A percentile compares a stretch with the other conserved stretches of the same genome.
Evolutionary conservation across 305 asterid genomes (phyloP).

Genomic region (Caryopteris hybrid): DNA sequence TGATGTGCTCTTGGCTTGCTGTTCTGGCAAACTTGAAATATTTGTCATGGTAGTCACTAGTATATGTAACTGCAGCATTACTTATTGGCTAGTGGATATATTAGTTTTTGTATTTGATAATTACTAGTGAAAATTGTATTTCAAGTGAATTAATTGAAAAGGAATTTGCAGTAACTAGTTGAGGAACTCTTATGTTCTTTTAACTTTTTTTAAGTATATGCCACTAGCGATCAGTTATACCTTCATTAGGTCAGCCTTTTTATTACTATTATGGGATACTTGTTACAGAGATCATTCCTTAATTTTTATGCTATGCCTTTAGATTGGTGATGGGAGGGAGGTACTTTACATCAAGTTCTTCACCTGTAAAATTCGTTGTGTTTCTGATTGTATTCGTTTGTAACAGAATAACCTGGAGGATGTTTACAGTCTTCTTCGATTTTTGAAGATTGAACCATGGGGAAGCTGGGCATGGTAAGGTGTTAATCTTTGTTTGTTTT

Average conservation of each 20-base stretch:
- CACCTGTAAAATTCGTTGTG: slow-evolving; percentile 11
- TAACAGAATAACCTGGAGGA: slow-evolving; percentile 95
- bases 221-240: slow-evolving; percentile 1
- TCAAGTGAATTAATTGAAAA: background rate
- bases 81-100: background rate
- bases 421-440: slow-evolving; percentile 89
- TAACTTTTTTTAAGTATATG: background rate
- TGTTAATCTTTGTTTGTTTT: slow-evolving; percentile 11
- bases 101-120: background rate
- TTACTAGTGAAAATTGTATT: slow-evolving; percentile 1
- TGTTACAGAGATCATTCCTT: background rate
- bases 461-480: slow-evolving; percentile 98
- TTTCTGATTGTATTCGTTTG: slow-evolving; percentile 19
- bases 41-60: background rate
- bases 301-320: slow-evolving; percentile 3
- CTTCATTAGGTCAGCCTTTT: slow-evolving; percentile 3
- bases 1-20: slow-evolving; percentile 6
- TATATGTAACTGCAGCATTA: background rate
- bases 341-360: slow-evolving; percentile 11
- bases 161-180: background rate
- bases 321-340: slow-evolving; percentile 1
- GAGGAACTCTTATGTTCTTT: background rate
- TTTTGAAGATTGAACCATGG: slow-evolving; percentile 98
- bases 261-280: background rate
- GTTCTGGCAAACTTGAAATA: background rate